Base-by-base conservation (phyloP, 2,329 filamentous ascomycete species). In the Amauroascus niger region DNA sequence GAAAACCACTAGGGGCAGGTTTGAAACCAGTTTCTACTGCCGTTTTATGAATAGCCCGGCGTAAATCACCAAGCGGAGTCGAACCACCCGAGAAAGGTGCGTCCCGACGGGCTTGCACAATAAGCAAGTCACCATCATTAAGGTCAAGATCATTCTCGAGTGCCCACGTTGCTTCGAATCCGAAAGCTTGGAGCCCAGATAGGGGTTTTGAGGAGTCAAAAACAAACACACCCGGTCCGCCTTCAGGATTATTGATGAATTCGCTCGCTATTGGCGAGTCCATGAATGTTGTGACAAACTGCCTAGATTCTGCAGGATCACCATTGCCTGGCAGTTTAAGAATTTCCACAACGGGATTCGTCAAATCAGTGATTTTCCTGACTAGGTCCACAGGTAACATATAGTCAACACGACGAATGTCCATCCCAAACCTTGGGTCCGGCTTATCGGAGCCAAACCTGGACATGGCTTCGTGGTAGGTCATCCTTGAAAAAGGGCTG, bases 381-480 rank as follows among this genome's bases (percentile, higher is more conserved):
- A 86, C 75, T 11, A 95, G 83, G 54, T 84, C 77, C 6, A 71
- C 64, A 6, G 81, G 78, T 3, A 86, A 72, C 54, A 85, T 69
- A 57, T 84, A 71, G 18, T 84, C 81, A 37, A 95, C 75, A 0
- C 75, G 74, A 50, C 72, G 74, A 57, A 94, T 87, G 78, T 88
- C 65, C 59, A 64, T 83, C 1, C 80, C 79, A 35, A 90, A 84
- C 16, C 93, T 81, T 8, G 91, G 72, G 65, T 98, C 93, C 3
- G 93, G 93, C 68, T 98, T 98, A 69, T 98, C 93, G 3, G 82
- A 86, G 9, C 93, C 93, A 63, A 90, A 95, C 2, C 71, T 74
- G 1, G 78, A 72, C 83, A 98, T 97, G 16, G 85, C 86, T 37
- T 86, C 75, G 30, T 85, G 69, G 64, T 97, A 98, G 1, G 80